Base-by-base conservation (phyloP, 2,329 filamentous ascomycete species). In the Dichotomopilus funicola region DNA sequence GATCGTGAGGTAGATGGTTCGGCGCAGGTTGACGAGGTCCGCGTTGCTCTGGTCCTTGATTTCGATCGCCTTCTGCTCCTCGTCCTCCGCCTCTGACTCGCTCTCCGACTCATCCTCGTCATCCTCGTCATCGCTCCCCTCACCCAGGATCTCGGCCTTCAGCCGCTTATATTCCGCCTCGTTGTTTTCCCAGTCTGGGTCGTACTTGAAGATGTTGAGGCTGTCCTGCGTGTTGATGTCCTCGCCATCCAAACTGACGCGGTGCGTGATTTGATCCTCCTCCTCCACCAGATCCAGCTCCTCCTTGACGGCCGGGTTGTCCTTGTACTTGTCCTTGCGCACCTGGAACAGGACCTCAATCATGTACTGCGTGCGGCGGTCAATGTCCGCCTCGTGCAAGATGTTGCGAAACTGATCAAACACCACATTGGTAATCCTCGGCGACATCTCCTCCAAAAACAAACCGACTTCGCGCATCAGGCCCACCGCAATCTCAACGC, bases 321-420 rank as follows among this genome's bases (percentile, higher is more conserved):
- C 91, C 75, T 96, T 96, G 78, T 95, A 99, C 65, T 88, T 88
- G 73, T 97, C 92, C 72, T 96, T 96, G 61, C 94, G 83, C 54
- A 96, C 87, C 73, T 99, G 91, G 70, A 99, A 99, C 44, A 99
- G 75, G 5, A 97, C 94, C 71, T 99, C 94, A 55, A 99, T 92
- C 89, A 96, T 96, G 73, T 97, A 99, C 73, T 99, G 94, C n/a
- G 92, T 91, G 61, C 94, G 82, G 78, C 96, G 96, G 68, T 97
- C 92, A 69, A 99, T 96, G 67, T 94, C 91, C 45, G 91, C 91
- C 71, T 99, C 94, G 74, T 99, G 92, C 7, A 99, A 76, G 61
- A 97, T 96, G 64, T 87, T 92, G 64, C 94, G 79, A 76, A 99
- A 95, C 70, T 96, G 91, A 67, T 99, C 94, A 67, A 95, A 99